Evolutionary conservation across 2,329 filamentous ascomycete genomes (phyloP), one percentile per base, ranked within the genome.

Genomic region (Pestalotiopsis sp.): DNA sequence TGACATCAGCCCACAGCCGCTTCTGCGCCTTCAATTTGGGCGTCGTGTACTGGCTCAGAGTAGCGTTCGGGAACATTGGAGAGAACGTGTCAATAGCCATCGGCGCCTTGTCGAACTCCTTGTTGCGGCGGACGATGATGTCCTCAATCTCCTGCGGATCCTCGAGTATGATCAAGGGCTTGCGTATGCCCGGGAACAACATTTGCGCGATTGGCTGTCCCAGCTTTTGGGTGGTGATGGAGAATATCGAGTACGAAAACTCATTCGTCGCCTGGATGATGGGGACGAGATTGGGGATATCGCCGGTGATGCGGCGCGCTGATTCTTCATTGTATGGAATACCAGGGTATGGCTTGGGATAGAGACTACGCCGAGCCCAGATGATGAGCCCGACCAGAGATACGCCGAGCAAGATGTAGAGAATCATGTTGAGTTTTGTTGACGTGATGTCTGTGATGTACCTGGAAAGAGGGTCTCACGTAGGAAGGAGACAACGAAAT

Each of bases 41-140:
- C 2, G 68, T 67, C 1, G 64, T 70, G 11, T 25, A 31, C 25
- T 72, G 67, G 6, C 62, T 60, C 25, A 72, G 68, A 4, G 68
- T 27, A 3, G 69, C 12, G 66, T 63, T 23, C 68, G 13, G 77
- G n/a, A 79, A 72, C 66, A 78, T 70, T 4, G 73, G 72, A 2
- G 64, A 31, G 31, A 78, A 74, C 2, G 75, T 58, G 31, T 76
- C 72, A 7, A 59, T 59, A 13, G 74, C 31, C 2, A 73, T 67
- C 1, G 69, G 56, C 0, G 77, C 73, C 36, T 75, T 73, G 70
- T 80, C 79, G 57, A 80, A 80, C 56, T 74, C 73, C 20, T 68
- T 70, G 12, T 72, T 69, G 57, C 73, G 73, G 23, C 73, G 68
- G 20, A 71, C 31, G 7, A 76, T n/a, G 27, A 73, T 68, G 52